A percentile compares a stretch with the other conserved stretches of the same genome.
phyloP scores from a whole-genome alignment of 352 stramenopile genomes.

The Phytopythium vexans region DNA sequence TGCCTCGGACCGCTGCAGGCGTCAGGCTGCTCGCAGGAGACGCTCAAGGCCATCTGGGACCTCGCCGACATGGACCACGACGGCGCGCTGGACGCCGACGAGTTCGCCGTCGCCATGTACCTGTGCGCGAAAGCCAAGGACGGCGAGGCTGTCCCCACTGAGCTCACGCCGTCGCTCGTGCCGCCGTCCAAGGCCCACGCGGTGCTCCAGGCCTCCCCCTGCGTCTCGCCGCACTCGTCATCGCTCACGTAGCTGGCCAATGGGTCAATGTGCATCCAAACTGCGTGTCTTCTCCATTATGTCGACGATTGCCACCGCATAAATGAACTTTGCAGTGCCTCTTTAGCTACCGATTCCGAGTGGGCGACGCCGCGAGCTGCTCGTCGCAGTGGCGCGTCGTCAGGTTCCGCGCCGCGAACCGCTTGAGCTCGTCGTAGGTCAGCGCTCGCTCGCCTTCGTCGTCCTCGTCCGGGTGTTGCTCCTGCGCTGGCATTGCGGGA shows the following conservation, averaged over 20 bases:
- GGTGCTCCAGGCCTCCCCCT: background rate
- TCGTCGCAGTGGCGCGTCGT: conserved; percentile 10
- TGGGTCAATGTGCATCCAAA: no score
- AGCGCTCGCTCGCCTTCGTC: conserved; percentile 69
- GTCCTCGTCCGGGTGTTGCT: conserved; percentile 28
- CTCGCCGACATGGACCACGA: conserved; percentile 89
- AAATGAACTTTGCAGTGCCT: no score
- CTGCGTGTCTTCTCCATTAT: no score
- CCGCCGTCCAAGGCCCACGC: conserved; percentile 46
- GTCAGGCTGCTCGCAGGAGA: conserved; percentile 57
- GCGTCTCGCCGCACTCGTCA: no score
- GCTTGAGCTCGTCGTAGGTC: conserved; percentile 70
- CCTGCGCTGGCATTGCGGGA: conserved; percentile 1
- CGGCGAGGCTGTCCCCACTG: conserved; percentile 65
- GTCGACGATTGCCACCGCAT: no score
- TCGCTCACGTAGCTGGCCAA: no score
- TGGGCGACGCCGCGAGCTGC: no score
- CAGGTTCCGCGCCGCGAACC: conserved; percentile 55
- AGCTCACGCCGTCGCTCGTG: conserved; percentile 49
- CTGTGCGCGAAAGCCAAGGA: conserved; percentile 68
- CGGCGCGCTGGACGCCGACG: conserved; percentile 82
- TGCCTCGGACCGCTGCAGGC: conserved; percentile 82
- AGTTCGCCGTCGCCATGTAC: conserved; percentile 92
- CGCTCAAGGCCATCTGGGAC: conserved; percentile 87
- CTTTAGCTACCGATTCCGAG: no score